Evolutionary conservation across 345 rosid genomes (phyloP).

Genomic region (Salix dunnii): DNA sequence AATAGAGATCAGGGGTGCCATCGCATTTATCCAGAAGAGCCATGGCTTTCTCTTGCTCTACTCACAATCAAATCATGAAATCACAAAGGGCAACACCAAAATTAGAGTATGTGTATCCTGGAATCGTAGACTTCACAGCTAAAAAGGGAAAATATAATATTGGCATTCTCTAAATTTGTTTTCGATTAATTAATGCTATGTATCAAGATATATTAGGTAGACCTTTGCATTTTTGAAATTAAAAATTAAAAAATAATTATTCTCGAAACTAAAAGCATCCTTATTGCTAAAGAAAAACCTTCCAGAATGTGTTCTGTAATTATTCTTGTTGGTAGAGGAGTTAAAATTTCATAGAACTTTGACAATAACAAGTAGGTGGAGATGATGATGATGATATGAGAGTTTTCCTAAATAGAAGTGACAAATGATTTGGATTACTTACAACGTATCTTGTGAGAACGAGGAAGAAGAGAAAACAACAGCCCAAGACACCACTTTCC

Average conservation of each 20-base stretch:
- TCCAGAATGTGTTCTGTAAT: neutral
- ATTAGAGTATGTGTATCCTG: neutral
- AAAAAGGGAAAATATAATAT: neutral
- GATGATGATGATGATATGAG: neutral
- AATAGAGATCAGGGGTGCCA: constrained; percentile 46
- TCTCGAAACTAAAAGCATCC: neutral
- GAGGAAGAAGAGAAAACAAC: constrained; percentile 40
- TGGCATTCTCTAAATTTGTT: neutral
- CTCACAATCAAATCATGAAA: neutral
- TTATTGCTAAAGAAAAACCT: neutral
- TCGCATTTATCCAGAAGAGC: constrained; percentile 51
- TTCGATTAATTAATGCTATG: neutral
- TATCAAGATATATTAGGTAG: neutral
- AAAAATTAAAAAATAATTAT: neutral
- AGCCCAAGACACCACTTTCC: constrained; percentile 44
- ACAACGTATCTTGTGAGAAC: constrained; percentile 38
- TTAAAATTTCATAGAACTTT: neutral
- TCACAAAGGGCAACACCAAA: neutral
- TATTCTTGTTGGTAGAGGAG: neutral
- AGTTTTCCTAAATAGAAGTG: neutral
- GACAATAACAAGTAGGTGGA: neutral
- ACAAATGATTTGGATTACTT: constrained; percentile 15
- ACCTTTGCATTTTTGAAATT: neutral
- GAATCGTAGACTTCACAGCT: neutral
- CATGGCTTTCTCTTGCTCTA: constrained; percentile 42